Conservation (phyloP, 2,329 filamentous ascomycete genomes). For the Fusarium gaditjirri region DNA sequence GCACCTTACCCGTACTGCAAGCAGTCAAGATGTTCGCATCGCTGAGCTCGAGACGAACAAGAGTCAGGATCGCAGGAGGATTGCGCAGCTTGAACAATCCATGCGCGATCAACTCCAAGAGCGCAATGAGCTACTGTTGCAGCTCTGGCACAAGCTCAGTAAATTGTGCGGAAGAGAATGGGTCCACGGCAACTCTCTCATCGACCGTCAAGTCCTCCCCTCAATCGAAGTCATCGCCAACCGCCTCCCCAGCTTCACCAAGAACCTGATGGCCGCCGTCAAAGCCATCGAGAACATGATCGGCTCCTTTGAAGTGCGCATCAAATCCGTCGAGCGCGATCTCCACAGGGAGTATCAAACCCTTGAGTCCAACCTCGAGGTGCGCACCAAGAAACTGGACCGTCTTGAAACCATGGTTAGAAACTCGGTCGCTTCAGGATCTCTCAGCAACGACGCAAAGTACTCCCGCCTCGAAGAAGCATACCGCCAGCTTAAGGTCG, state of each 20-base stretch:
- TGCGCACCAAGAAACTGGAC: conserved; percentile 86
- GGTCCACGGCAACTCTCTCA: conserved; percentile 87
- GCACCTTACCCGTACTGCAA: conserved; percentile 85
- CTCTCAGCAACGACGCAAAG: conserved; percentile 56
- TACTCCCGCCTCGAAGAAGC: conserved; percentile 68
- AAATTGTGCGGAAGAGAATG: conserved; percentile 90
- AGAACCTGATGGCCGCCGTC: conserved; percentile 86
- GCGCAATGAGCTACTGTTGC: conserved; percentile 86
- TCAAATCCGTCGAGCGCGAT: conserved; percentile 87
- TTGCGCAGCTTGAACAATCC: conserved; percentile 78
- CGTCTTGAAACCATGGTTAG: conserved; percentile 83
- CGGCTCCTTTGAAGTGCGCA: conserved; percentile 79
- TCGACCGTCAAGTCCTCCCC: conserved; percentile 85
- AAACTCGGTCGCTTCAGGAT: conserved; percentile 66
- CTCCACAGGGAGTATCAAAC: conserved; percentile 91
- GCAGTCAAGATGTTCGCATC: conserved; percentile 85
- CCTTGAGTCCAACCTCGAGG: conserved; percentile 82
- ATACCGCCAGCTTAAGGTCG: conserved; percentile 71
- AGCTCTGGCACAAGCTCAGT: conserved; percentile 90
- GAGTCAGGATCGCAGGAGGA: conserved; percentile 79
- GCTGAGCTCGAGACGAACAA: conserved; percentile 86
- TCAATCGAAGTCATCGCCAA: conserved; percentile 87
- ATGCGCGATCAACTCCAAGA: conserved; percentile 90
- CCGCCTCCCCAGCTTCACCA: conserved; percentile 87
- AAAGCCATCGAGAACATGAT: conserved; percentile 88